Evolutionary conservation across 139 green algal species (phyloP).

Genomic region (Chlamydomonas sphaeroides): DNA sequence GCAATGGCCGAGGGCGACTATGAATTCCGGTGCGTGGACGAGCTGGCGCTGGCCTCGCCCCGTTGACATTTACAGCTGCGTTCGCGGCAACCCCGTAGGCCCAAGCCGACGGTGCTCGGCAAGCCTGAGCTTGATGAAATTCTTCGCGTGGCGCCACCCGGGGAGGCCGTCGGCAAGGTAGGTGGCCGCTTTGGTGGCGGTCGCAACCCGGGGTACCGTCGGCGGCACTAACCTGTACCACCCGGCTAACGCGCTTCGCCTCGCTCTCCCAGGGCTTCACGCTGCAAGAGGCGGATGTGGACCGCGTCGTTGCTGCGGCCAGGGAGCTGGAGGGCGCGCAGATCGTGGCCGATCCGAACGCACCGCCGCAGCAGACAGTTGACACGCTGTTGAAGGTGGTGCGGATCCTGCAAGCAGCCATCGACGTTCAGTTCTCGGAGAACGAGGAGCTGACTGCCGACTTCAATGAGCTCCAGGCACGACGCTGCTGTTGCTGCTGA

Average conservation of each 20-base stretch:
- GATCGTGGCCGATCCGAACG: constrained; percentile 39
- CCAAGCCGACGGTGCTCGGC: constrained; percentile 22
- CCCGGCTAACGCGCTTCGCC: too few species aligned
- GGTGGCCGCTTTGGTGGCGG: too few species aligned
- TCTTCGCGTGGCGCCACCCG: constrained; percentile 22
- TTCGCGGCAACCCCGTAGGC: too few species aligned
- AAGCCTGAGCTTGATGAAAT: constrained; percentile 43
- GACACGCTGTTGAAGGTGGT: constrained; percentile 39
- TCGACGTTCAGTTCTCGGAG: constrained; percentile 57
- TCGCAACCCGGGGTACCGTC: too few species aligned
- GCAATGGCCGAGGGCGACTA: constrained; percentile 38
- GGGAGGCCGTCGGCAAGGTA: constrained; percentile 40
- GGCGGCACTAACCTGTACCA: too few species aligned
- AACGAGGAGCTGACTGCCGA: constrained; percentile 63
- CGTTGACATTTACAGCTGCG: too few species aligned
- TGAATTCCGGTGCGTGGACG: constrained; percentile 37
- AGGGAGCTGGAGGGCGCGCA: constrained; percentile 42
- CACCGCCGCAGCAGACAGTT: constrained; percentile 22
- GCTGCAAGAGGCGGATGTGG: constrained; percentile 43
- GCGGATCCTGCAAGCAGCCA: constrained; percentile 45
- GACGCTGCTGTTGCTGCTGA: too few species aligned
- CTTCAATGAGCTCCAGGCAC: constrained; percentile 66
- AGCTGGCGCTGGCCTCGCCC: too few species aligned
- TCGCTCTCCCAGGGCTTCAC: constrained; percentile 43
- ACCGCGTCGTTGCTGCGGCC: constrained; percentile 40